A percentile compares a stretch with the other conserved stretches of the same genome.
phyloP scores from a whole-genome alignment of 2,329 filamentous ascomycete genomes.

The Ophiostoma quercus region DNA sequence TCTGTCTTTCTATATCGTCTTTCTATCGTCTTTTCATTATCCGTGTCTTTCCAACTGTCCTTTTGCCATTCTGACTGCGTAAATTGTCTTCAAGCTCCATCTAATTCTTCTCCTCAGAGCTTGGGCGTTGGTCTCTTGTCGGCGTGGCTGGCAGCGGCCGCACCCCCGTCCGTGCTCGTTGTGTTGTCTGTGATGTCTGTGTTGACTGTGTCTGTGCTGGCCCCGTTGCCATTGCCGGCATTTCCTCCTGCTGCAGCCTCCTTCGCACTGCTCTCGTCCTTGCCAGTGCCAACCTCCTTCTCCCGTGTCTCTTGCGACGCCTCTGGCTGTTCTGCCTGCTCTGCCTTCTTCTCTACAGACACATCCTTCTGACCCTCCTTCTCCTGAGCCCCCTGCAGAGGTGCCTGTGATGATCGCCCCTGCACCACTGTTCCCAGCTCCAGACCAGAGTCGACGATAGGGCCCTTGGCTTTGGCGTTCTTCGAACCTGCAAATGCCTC shows the following conservation, averaged over 20 bases:
- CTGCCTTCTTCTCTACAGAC: too few relatives aligned
- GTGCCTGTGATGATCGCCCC: constrained; percentile 16
- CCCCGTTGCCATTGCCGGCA: neutral
- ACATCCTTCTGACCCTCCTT: neutral
- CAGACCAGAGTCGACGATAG: constrained; percentile 26
- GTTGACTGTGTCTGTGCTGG: neutral
- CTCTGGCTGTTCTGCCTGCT: neutral
- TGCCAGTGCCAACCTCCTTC: neutral
- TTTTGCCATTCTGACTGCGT: neutral
- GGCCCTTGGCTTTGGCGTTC: constrained; percentile 6
- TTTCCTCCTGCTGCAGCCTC: neutral
- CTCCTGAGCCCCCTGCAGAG: neutral
- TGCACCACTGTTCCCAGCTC: constrained; percentile 27
- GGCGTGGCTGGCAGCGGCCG: neutral
- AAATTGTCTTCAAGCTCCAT: neutral
- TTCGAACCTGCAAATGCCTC: constrained; percentile 25
- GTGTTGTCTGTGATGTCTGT: neutral
- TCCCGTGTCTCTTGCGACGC: neutral
- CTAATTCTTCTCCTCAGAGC: neutral
- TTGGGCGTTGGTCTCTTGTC: constrained; percentile 6
- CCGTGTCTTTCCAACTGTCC: neutral
- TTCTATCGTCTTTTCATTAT: too few relatives aligned
- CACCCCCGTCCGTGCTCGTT: neutral
- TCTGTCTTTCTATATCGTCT: neutral
- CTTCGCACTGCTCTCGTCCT: neutral